phyloP scores from a whole-genome alignment of 2,329 filamentous ascomycete genomes.

The Sordariomycetes sp. region DNA sequence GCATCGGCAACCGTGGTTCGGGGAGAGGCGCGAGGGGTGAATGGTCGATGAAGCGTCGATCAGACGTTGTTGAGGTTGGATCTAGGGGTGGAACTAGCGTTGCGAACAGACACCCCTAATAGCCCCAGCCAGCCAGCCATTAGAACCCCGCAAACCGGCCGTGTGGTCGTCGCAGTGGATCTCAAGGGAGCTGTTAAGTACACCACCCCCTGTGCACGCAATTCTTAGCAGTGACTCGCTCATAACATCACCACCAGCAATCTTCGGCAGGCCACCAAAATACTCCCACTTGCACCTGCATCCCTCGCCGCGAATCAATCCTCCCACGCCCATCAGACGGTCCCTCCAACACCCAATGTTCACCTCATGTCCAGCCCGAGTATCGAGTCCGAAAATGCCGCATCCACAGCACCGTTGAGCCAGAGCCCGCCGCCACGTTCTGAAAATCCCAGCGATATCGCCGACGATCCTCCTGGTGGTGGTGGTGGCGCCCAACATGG shows the following conservation, averaged over 20 bases:
- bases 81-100: too few relatives aligned
- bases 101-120: too few relatives aligned
- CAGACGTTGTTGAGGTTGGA: too few relatives aligned
- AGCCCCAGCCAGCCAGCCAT: constrained; percentile 10
- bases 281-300: constrained; percentile 3
- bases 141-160: constrained; percentile 18
- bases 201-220: too few relatives aligned
- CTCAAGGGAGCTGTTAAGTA: too few relatives aligned
- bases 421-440: constrained; percentile 10
- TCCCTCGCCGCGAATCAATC: constrained; percentile 16
- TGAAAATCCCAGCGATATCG: constrained; percentile 3
- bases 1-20: too few relatives aligned
- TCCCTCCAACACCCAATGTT: constrained; percentile 34
- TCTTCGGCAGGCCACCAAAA: background rate
- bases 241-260: background rate
- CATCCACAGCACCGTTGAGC: constrained; percentile 36
- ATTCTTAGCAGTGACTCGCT: background rate
- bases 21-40: too few relatives aligned
- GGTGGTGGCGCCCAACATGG: background rate
- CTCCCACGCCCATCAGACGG: constrained; percentile 14
- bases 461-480: background rate
- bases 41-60: too few relatives aligned
- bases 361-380: constrained; percentile 48
- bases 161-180: constrained; percentile 12
- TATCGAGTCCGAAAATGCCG: constrained; percentile 44